Conservation (phyloP, 495 filamentous ascomycete genomes). For the Apodospora peruviana region DNA sequence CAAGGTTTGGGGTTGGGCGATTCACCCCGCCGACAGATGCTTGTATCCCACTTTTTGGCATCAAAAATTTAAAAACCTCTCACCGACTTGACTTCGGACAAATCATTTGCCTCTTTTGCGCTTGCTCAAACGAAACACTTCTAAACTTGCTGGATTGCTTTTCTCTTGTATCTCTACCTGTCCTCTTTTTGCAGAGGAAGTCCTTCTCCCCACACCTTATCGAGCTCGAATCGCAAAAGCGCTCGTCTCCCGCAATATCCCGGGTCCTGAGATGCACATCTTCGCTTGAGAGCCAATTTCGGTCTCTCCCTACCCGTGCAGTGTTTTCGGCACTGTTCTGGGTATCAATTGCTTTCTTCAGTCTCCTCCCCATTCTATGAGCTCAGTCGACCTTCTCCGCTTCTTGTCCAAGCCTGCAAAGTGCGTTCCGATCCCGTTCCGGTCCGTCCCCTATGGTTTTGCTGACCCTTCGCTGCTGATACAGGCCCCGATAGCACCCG, state of each 20-base stretch:
- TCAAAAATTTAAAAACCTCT: constrained; percentile 19
- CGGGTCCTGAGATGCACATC: not conserved
- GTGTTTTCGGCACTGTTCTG: constrained; percentile 1
- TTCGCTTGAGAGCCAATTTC: not conserved
- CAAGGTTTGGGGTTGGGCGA: not conserved
- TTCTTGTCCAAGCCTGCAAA: constrained; percentile 95
- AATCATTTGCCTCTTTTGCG: not conserved
- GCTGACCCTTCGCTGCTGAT: constrained; percentile 12
- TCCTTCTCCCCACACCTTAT: not conserved
- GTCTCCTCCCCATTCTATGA: constrained; percentile 54
- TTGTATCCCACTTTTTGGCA: constrained; percentile 14
- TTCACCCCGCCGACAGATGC: constrained; percentile 1
- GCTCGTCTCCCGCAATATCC: not conserved
- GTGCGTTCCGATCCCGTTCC: constrained; percentile 46
- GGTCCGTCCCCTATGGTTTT: not conserved
- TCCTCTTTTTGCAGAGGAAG: too few species aligned
- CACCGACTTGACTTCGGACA: constrained; percentile 6
- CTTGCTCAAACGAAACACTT: not conserved
- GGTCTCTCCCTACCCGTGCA: not conserved
- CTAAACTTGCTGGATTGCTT: not conserved
- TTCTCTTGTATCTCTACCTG: too few species aligned
- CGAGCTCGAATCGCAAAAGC: not conserved
- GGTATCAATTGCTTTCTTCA: not conserved
- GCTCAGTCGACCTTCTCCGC: constrained; percentile 83
- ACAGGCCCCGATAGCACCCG: constrained; percentile 88